Evolutionary conservation across 2,329 filamentous ascomycete genomes (phyloP).

Genomic region (Thielaviopsis musarum): DNA sequence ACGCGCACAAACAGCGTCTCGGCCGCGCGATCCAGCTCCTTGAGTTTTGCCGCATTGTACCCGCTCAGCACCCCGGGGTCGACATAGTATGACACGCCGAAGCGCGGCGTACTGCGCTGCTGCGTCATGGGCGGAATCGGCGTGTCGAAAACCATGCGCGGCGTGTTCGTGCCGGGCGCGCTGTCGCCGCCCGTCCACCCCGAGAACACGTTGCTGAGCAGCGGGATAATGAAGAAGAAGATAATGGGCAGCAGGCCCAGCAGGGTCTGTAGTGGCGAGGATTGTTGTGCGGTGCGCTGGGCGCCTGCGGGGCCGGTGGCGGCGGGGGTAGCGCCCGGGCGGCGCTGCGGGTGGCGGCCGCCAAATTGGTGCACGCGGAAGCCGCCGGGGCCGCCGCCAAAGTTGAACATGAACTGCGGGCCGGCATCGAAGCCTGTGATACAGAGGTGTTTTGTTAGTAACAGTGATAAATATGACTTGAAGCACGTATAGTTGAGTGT

Average conservation of each 20-base stretch:
- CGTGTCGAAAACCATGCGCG: conserved; percentile 59
- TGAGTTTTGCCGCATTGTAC: conserved; percentile 52
- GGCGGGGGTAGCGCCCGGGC: conserved; percentile 53
- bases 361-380: conserved; percentile 94
- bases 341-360: conserved; percentile 55
- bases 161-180: conserved; percentile 25
- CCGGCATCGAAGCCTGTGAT: conserved; percentile 50
- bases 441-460: conserved; percentile 11
- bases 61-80: conserved; percentile 61
- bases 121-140: conserved; percentile 56
- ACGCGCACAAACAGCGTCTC: conserved; percentile 55
- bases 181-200: conserved; percentile 31
- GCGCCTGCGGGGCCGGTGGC: conserved; percentile 35
- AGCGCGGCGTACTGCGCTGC: conserved; percentile 50
- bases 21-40: conserved; percentile 58
- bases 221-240: conserved; percentile 71
- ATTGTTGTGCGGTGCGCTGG: conserved; percentile 17
- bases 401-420: conserved; percentile 87
- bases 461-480: background rate
- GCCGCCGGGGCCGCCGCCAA: conserved; percentile 67
- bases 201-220: conserved; percentile 66
- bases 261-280: conserved; percentile 40
- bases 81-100: conserved; percentile 71
- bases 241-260: conserved; percentile 73
- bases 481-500: background rate